A percentile compares a stretch with the other conserved stretches of the same genome.
phyloP scores from a whole-genome alignment of 2,329 filamentous ascomycete species.

The Arthrobotrys entomopaga region DNA sequence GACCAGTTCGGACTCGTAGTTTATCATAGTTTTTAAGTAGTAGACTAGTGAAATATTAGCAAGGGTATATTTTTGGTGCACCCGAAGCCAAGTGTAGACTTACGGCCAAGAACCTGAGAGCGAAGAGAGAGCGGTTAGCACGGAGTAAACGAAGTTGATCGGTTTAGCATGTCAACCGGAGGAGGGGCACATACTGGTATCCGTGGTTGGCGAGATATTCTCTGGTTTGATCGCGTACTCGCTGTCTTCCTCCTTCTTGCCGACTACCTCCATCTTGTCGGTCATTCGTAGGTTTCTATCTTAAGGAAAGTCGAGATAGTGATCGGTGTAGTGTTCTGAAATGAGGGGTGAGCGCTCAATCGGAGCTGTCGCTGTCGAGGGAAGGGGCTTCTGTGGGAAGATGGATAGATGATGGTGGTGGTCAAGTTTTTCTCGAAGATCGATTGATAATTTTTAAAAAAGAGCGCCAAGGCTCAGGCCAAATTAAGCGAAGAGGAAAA shows the following conservation, averaged over 20 bases:
- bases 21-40: slow-evolving; percentile 96
- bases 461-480: slow-evolving; percentile 18
- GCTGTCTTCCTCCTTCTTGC: slow-evolving; percentile 66
- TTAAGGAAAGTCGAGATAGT: slow-evolving; percentile 8
- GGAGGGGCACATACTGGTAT: slow-evolving; percentile 73
- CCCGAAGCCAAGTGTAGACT: slow-evolving; percentile 29
- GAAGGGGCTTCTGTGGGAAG: background rate
- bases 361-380: slow-evolving; percentile 20
- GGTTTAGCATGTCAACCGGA: background rate
- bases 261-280: slow-evolving; percentile 65
- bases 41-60: slow-evolving; percentile 63
- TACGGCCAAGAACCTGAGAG: slow-evolving; percentile 71
- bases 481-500: slow-evolving; percentile 31
- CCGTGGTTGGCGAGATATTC: slow-evolving; percentile 77
- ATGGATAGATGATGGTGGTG: slow-evolving; percentile 3
- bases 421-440: slow-evolving; percentile 12
- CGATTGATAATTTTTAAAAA: slow-evolving; percentile 34
- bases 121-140: slow-evolving; percentile 27
- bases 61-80: slow-evolving; percentile 7
- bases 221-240: slow-evolving; percentile 94
- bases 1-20: slow-evolving; percentile 88
- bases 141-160: background rate
- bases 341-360: slow-evolving; percentile 22
- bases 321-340: slow-evolving; percentile 12
- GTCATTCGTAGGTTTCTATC: slow-evolving; percentile 41